Base-by-base conservation (phyloP, 331 rosid genomes). In the Spiraea crenata region DNA sequence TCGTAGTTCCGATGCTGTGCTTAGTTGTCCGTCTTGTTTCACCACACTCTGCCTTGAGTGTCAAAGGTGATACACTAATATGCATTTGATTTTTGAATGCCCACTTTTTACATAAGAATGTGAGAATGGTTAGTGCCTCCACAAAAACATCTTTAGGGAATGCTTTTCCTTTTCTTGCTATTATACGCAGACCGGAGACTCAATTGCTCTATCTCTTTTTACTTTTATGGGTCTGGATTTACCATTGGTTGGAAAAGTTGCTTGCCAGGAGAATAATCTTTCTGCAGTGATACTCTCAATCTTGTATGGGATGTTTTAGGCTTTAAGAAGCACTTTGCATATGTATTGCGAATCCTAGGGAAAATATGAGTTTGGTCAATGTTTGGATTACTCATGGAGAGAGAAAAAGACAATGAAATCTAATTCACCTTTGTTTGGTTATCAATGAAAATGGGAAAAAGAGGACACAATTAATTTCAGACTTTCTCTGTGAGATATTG, bases 1-100 rank as follows among this genome's bases (percentile, higher is more conserved):
- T n/a, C 39, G 25, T 20, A 72, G 38, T 17, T 85, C 96, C 76
- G 96, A 89, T 84, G 92, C 92, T 9, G 93, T 92, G 49, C 96
- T 91, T 55, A 87, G 93, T 79, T 91, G 97, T 77, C 93, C 93
- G 60, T 87, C 89, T 77, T 89, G 97, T 72, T 92, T 92, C 75
- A 87, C 89, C 73, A 89, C 93, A 5, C 90, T 92, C 58, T 92
- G 92, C 79, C 85, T 89, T 39, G 92, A 89, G 79, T 89, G 90
- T 57, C 96, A 89, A 71, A 89, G 96, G 96, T 91, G 31, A 80
- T 39, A 45, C 48, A 0, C 4, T 45, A 25, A 44, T 45, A 64
- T 54, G 41, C 41, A 45, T 59, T 59, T 73, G 57, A 16, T 45
- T 14, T 56, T 14, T 56, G 44, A 70, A 45, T 70, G 4, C 5